These are phyloP conservation scores for Pyricularia grisea DNA, from an alignment of 2,329 filamentous ascomycete genomes.

Conservation along the genomic window DNA sequence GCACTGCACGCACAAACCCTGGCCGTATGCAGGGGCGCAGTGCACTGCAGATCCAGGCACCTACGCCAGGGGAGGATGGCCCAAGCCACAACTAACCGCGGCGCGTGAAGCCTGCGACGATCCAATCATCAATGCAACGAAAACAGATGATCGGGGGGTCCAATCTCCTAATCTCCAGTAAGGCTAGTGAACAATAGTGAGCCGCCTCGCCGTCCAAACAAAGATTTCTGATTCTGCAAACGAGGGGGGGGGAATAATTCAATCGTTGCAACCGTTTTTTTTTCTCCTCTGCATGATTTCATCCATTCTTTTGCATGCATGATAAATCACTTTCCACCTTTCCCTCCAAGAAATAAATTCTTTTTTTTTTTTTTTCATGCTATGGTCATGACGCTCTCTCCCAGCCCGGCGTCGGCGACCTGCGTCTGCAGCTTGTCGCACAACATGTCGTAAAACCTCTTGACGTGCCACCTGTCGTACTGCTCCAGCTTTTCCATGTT, in stretches of 20 bases:
- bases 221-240: neutral
- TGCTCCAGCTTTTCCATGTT: neutral
- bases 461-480: constrained; percentile 4
- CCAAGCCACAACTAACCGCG: neutral
- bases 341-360: neutral
- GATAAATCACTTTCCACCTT: neutral
- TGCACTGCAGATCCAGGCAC: neutral
- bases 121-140: neutral
- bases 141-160: neutral
- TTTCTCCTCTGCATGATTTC: neutral
- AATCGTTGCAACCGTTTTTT: neutral
- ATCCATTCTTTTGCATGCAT: no score
- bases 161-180: neutral
- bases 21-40: neutral
- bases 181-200: neutral
- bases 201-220: neutral
- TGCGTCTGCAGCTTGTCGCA: neutral
- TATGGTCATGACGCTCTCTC: neutral
- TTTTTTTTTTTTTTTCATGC: neutral
- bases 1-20: neutral
- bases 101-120: neutral
- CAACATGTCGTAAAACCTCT: constrained; percentile 6
- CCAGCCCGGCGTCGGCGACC: neutral
- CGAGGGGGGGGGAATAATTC: neutral
- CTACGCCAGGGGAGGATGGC: neutral